phyloP scores from a whole-genome alignment of 2,329 filamentous ascomycete genomes.

The Hypoxylon rubiginosum region DNA sequence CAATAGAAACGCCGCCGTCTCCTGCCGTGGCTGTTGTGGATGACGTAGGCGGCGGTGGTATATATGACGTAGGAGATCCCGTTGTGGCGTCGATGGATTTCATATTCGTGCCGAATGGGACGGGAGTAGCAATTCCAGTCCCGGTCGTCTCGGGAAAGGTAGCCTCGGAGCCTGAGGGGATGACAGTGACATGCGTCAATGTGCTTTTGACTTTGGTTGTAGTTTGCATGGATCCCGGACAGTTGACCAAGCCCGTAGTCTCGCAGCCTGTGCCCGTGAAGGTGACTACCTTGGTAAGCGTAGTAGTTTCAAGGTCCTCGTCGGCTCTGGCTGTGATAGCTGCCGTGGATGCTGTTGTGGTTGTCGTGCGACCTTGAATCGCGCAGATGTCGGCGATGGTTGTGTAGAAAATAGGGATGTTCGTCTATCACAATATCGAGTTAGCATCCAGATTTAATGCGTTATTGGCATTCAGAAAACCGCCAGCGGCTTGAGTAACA shows the following conservation, averaged over 20 bases:
- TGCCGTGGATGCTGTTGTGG: slow-evolving; percentile 33
- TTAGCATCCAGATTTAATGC: slow-evolving; percentile 1
- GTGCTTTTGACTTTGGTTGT: slow-evolving; percentile 57
- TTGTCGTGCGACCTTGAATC: slow-evolving; percentile 44
- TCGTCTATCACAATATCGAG: slow-evolving; percentile 48
- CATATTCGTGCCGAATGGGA: slow-evolving; percentile 60
- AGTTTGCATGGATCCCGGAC: slow-evolving; percentile 64
- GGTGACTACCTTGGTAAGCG: slow-evolving; percentile 56
- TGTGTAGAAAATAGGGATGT: slow-evolving; percentile 67
- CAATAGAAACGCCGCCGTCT: slow-evolving; percentile 40
- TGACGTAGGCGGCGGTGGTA: slow-evolving; percentile 53
- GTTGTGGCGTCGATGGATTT: slow-evolving; percentile 55
- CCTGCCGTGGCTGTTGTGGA: slow-evolving; percentile 9
- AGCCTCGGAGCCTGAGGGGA: slow-evolving; percentile 55
- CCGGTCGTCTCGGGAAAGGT: slow-evolving; percentile 57
- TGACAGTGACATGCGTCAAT: slow-evolving; percentile 57
- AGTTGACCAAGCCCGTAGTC: slow-evolving; percentile 60
- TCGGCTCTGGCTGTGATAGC: slow-evolving; percentile 44
- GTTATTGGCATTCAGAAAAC: background rate
- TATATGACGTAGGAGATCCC: slow-evolving; percentile 61
- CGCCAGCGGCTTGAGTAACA: background rate
- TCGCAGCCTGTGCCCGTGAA: slow-evolving; percentile 62
- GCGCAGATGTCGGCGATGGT: slow-evolving; percentile 62
- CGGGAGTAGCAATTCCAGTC: slow-evolving; percentile 50
- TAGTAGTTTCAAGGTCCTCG: slow-evolving; percentile 56